These are phyloP conservation scores for Penicillium sp. DNA, from an alignment of 2,329 filamentous ascomycete genomes.

Conservation along the genomic window DNA sequence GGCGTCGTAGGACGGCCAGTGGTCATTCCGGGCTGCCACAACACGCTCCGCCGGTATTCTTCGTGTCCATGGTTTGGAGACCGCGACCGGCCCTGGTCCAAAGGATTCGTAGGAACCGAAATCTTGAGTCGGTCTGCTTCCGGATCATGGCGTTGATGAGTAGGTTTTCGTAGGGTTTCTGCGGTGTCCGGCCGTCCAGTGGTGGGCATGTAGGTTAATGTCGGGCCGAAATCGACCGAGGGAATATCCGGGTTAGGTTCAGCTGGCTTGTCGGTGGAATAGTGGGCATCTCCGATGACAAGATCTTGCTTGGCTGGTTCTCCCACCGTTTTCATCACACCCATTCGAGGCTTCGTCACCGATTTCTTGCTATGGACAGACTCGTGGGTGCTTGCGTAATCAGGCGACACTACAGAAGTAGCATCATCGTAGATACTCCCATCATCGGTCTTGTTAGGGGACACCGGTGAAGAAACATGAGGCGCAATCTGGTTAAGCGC, in stretches of 20 bases:
- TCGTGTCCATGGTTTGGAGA: conserved; percentile 43
- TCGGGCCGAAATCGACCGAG: conserved; percentile 78
- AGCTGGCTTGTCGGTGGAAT: conserved; percentile 32
- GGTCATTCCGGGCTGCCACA: conserved; percentile 70
- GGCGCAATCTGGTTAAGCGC: conserved; percentile 48
- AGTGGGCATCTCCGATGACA: conserved; percentile 46
- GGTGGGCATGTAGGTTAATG: conserved; percentile 59
- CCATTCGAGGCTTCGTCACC: conserved; percentile 61
- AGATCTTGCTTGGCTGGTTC: conserved; percentile 41
- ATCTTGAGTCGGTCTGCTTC: conserved; percentile 29
- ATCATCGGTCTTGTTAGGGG: conserved; percentile 28
- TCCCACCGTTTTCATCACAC: conserved; percentile 73
- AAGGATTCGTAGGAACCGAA: conserved; percentile 18
- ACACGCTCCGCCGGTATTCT: conserved; percentile 58
- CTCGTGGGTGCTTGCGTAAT: conserved; percentile 67
- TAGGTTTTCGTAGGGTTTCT: conserved; percentile 44
- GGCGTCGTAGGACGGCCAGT: conserved; percentile 44
- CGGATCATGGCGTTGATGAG: conserved; percentile 30
- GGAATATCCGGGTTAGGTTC: conserved; percentile 56
- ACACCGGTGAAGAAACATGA: conserved; percentile 26
- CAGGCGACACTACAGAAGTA: conserved; percentile 60
- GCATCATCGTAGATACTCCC: conserved; percentile 52
- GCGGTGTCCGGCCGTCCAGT: conserved; percentile 52
- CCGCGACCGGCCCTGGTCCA: conserved; percentile 34
- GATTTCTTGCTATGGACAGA: conserved; percentile 46